Conservation (phyloP, 2,329 filamentous ascomycete genomes). For the Graphium sp. region DNA sequence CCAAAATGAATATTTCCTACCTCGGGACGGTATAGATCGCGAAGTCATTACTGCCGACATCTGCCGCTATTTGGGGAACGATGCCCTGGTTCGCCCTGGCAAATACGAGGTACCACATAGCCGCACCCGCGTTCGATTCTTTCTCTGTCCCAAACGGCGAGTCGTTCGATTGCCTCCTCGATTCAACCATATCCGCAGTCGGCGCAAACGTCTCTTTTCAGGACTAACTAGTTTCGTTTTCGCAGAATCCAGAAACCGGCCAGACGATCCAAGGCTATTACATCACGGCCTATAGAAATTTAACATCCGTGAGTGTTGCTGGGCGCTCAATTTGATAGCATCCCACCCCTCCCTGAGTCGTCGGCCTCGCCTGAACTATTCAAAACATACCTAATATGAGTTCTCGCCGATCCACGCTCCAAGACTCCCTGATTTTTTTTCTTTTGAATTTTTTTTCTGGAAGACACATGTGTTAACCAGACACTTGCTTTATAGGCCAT, state of each 20-base stretch:
- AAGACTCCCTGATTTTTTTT: neutral
- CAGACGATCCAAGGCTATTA: slow-evolving; percentile 56
- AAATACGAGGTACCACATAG: slow-evolving; percentile 48
- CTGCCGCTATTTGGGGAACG: slow-evolving; percentile 69
- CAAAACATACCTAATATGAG: too few relatives aligned
- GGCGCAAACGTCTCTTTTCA: too few relatives aligned
- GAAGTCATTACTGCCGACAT: slow-evolving; percentile 77
- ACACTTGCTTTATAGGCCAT: slow-evolving; percentile 29
- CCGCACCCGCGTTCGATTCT: slow-evolving; percentile 1
- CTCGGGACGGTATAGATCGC: slow-evolving; percentile 64
- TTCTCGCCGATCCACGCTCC: neutral
- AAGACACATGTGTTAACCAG: neutral
- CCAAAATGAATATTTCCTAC: slow-evolving; percentile 68
- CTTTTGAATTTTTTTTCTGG: too few relatives aligned
- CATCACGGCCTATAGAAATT: slow-evolving; percentile 63
- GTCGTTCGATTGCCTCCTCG: too few relatives aligned
- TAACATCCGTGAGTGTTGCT: slow-evolving; percentile 49
- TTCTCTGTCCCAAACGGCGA: too few relatives aligned
- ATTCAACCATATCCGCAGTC: too few relatives aligned
- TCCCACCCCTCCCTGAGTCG: too few relatives aligned
- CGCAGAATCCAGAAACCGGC: slow-evolving; percentile 34
- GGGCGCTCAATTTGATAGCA: neutral
- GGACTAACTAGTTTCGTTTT: too few relatives aligned
- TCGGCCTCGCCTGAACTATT: too few relatives aligned
- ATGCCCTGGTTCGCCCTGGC: slow-evolving; percentile 62